Percentiles rank a stretch among this genome's conserved stretches.
Conservation (phyloP, 768 basidiomycete genomes). For the Fistulinella prunicolor region DNA sequence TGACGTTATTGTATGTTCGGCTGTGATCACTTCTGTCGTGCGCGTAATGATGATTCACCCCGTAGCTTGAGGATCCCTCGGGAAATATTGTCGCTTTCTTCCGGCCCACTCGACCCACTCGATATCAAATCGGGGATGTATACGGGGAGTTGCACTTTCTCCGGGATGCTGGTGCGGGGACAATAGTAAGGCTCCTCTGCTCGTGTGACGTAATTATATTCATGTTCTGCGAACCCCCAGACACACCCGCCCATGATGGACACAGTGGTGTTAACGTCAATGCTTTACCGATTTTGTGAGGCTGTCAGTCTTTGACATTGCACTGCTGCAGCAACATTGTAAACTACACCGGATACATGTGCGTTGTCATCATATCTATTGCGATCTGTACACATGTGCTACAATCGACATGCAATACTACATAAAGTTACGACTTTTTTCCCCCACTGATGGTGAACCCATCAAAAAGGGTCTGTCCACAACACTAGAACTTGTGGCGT, state of each 20-base stretch:
- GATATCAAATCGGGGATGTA: slow-evolving; percentile 84
- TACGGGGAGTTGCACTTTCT: slow-evolving; percentile 84
- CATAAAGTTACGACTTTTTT: no score
- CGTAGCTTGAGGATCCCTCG: slow-evolving; percentile 69
- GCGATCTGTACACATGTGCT: no score
- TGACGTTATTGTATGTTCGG: slow-evolving; percentile 56
- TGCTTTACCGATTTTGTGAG: slow-evolving; percentile 79
- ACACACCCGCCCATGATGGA: slow-evolving; percentile 91
- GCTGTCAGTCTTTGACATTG: slow-evolving; percentile 43
- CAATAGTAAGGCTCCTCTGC: slow-evolving; percentile 54
- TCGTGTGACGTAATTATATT: slow-evolving; percentile 17
- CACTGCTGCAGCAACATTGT: slow-evolving; percentile 29
- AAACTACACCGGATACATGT: slow-evolving; percentile 29
- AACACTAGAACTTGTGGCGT: no score
- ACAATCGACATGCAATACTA: no score
- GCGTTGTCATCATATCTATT: no score
- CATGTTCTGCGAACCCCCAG: slow-evolving; percentile 38
- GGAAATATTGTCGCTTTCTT: slow-evolving; percentile 74
- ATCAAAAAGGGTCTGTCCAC: no score
- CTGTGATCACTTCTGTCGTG: slow-evolving; percentile 1
- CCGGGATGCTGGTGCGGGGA: slow-evolving; percentile 73
- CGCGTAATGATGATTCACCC: slow-evolving; percentile 5
- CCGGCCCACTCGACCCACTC: slow-evolving; percentile 70
- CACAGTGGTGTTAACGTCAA: slow-evolving; percentile 77
- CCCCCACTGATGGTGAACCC: no score